Evolutionary conservation across 306 rosid species (phyloP), one percentile per base, ranked within the genome.

Genomic region (Gynostemma pentaphyllum): DNA sequence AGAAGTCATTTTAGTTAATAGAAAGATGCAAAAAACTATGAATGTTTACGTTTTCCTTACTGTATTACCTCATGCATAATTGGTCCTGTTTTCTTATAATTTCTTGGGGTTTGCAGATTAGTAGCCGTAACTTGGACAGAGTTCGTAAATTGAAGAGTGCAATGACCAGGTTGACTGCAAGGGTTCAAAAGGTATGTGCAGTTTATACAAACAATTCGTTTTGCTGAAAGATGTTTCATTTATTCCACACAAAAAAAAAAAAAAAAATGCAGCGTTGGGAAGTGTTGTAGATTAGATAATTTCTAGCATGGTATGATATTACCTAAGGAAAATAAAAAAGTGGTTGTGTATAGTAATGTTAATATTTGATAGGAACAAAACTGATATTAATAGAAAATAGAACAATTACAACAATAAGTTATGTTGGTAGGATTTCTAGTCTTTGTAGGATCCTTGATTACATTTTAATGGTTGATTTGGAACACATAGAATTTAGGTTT

Each of bases 101-200:
- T 61, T 52, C 51, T 62, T 66, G 30, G 40, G 14, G 32, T 69
- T 60, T 69, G 72, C 83, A 91, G 98, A 85, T 91, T 76, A 82
- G 95, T 65, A 88, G 95, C 73, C 95, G 98, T 73, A 91, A 91
- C 80, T 80, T 91, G 92, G 96, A 91, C 76, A 82, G 92, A 72
- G 98, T 91, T 70, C 96, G 96, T 75, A 91, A 88, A 76, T 46
- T 88, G 78, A 91, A 91, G 79, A 85, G 98, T 82, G 92, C 92
- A 62, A 92, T 92, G 96, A 92, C 98, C 15, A 86, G 98, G 86
- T 71, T 92, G 87, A 92, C 95, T 52, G 98, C 92, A 48, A 77
- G 98, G 68, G 98, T 92, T 52, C 98, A 92, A 79, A 92, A 92
- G 96, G 98, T 91, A 70, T 21, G 19, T 34, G 42, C 16, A 19